Evolutionary conservation across 495 filamentous ascomycete genomes (phyloP).

Genomic region (Sporormia fimetaria): DNA sequence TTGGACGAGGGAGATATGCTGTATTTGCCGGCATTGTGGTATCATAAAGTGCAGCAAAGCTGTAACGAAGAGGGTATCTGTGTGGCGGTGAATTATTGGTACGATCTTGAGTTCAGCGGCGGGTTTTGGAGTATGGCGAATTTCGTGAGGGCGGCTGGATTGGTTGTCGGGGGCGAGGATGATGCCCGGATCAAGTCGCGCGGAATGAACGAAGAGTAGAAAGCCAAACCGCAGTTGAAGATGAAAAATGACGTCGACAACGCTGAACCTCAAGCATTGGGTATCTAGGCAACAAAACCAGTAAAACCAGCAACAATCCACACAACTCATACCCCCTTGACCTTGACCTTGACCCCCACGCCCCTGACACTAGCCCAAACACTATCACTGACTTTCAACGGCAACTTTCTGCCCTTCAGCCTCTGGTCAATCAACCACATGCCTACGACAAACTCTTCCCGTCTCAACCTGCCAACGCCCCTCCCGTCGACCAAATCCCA

Average conservation of each 20-base stretch:
- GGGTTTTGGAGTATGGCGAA: slow-evolving; percentile 22
- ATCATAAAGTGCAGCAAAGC: slow-evolving; percentile 61
- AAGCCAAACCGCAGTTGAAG: neutral
- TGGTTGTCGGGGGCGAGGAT: slow-evolving; percentile 2
- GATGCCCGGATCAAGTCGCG: neutral
- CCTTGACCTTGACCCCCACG: slow-evolving; percentile 37
- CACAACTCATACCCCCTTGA: neutral
- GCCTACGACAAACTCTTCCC: slow-evolving; percentile 86
- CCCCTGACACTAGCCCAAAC: slow-evolving; percentile 78
- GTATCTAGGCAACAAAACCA: slow-evolving; percentile 6
- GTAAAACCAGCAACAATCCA: neutral
- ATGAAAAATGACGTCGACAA: neutral
- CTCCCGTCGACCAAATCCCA: slow-evolving; percentile 73
- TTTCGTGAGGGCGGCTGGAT: slow-evolving; percentile 14
- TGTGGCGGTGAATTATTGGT: slow-evolving; percentile 73
- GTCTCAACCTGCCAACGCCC: slow-evolving; percentile 47
- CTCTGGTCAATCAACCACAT: slow-evolving; percentile 92
- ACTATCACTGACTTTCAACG: slow-evolving; percentile 61
- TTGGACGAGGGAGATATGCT: slow-evolving; percentile 63
- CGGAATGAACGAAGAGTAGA: neutral
- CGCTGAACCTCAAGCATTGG: slow-evolving; percentile 3
- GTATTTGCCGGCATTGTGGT: slow-evolving; percentile 70
- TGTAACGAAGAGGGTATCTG: slow-evolving; percentile 53
- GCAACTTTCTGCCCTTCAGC: slow-evolving; percentile 79
- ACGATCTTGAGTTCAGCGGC: slow-evolving; percentile 32